Base-by-base conservation (phyloP, 2,329 filamentous ascomycete genomes). In the Zasmidium citrigriseum region DNA sequence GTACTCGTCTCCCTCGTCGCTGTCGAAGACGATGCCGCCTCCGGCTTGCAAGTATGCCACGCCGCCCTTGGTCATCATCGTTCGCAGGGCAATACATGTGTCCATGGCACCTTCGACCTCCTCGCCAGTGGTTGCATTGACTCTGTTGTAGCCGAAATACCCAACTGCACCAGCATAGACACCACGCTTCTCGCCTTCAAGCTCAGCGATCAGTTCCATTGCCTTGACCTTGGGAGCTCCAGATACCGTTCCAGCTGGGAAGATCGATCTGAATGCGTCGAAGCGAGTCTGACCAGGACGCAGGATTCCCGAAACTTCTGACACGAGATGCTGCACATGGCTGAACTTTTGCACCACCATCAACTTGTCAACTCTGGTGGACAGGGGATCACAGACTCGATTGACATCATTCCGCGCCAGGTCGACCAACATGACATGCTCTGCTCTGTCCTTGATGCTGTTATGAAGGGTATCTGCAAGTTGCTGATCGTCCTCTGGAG, bases 351-450 rank as follows among this genome's bases (percentile, higher is more conserved):
- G 90, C 12, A 96, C 91, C 2, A 91, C 90, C 93, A 98, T 97
- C 63, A 98, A 80, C 54, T 91, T 86, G 80, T 99, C 95, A 23
- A 98, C 95, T 61, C 90, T 86, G 25, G 93, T 96, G 24, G 90
- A 91, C 38, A 88, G 81, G 18, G 95, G 95, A 76, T 97, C 92
- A 75, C 91, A 96, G 21, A 99, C 91, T 50, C 95, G 88, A 78
- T 97, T 98, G 67, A 99, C 86, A 75, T 99, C 95, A 81, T 99
- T 98, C 58, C 95, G 87, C 12, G 95, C 95, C 56, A 98, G 82
- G 74, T 99, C 93, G 48, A 98, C 95, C 67, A 99, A 81, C 95
- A 99, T 99, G 70, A 98, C 93, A 79, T 98, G 92, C 78, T 96
- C 91, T 52, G 91, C 91, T 54, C 91, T 86, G 79, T 99, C 95